phyloP scores from a whole-genome alignment of 495 filamentous ascomycete genomes.

The Trichoderma reesei region DNA sequence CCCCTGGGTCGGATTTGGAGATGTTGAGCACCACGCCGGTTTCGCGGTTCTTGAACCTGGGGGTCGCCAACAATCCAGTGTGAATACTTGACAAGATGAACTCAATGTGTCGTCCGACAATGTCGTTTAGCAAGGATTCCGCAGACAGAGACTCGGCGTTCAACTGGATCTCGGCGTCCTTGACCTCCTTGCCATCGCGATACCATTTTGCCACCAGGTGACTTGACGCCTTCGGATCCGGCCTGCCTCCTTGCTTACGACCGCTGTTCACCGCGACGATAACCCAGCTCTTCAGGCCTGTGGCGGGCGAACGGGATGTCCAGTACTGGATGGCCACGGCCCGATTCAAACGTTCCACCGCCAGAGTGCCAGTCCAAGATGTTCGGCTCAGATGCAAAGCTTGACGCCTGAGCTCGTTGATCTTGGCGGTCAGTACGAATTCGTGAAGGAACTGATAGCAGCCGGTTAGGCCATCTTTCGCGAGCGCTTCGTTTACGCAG shows the following conservation, averaged over 20 bases:
- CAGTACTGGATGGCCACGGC: constrained; percentile 86
- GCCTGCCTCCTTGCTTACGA: constrained; percentile 23
- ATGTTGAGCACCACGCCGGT: constrained; percentile 45
- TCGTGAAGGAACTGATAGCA: constrained; percentile 81
- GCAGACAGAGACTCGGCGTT: constrained; percentile 58
- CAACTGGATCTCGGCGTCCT: constrained; percentile 52
- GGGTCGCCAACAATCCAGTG: constrained; percentile 41
- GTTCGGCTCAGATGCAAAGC: constrained; percentile 53
- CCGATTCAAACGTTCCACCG: constrained; percentile 65
- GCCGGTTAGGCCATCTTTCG: constrained; percentile 54
- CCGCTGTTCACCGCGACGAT: constrained; percentile 72
- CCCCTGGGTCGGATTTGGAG: constrained; percentile 48
- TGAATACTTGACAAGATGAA: constrained; percentile 54
- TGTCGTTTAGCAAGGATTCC: constrained; percentile 58
- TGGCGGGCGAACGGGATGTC: constrained; percentile 44
- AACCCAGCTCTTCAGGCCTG: constrained; percentile 73
- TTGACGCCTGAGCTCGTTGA: constrained; percentile 68
- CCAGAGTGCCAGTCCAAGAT: constrained; percentile 66
- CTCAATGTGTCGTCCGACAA: constrained; percentile 65
- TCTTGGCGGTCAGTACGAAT: constrained; percentile 77
- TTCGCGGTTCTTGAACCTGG: constrained; percentile 47
- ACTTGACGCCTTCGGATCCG: constrained; percentile 29
- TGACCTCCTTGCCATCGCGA: constrained; percentile 63
- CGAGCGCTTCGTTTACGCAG: constrained; percentile 59
- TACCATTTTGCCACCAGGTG: constrained; percentile 71